Percentiles rank a stretch among this genome's conserved stretches.
These are phyloP conservation scores for Scheffersomyces cryptocercus DNA, from an alignment of 1,139 yeast genomes.

Conservation along the genomic window DNA sequence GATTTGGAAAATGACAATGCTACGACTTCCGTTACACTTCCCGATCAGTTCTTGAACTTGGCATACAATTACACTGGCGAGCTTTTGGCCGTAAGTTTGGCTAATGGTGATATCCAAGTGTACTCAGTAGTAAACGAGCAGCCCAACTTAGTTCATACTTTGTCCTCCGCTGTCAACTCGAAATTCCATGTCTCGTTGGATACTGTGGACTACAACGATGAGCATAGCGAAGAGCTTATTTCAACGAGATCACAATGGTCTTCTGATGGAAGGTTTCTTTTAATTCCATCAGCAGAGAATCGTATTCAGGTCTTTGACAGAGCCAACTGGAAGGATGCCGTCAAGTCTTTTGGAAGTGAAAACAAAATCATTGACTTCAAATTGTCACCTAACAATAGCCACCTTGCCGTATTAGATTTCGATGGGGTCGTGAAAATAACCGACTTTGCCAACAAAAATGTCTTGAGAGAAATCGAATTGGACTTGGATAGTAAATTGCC, in stretches of 20 bases:
- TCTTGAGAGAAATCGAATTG: conserved; percentile 14
- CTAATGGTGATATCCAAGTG: conserved; percentile 67
- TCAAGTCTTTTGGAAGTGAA: conserved; percentile 9
- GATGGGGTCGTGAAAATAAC: conserved; percentile 58
- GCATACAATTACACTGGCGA: conserved; percentile 65
- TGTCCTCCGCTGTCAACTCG: conserved; percentile 40
- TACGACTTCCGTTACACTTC: conserved; percentile 36
- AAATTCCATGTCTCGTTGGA: conserved; percentile 40
- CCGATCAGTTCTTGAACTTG: conserved; percentile 60
- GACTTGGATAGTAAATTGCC: conserved; percentile 15
- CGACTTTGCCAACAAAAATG: conserved; percentile 38
- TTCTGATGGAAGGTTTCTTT: conserved; percentile 57
- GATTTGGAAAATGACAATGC: conserved; percentile 44
- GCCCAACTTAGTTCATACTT: conserved; percentile 38
- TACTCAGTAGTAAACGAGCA: conserved; percentile 56
- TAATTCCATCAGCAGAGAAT: conserved; percentile 50
- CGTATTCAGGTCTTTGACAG: conserved; percentile 40
- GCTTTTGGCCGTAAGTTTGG: conserved; percentile 58
- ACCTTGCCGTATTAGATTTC: conserved; percentile 54
- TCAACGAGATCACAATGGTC: conserved; percentile 39
- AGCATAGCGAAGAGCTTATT: conserved; percentile 41
- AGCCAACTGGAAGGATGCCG: conserved; percentile 24
- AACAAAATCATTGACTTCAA: conserved; percentile 46
- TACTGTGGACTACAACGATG: conserved; percentile 35
- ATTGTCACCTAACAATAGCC: conserved; percentile 63